These are phyloP conservation scores for Pestalotiopsis sp. DNA, from an alignment of 2,329 filamentous ascomycete species.

Conservation along the genomic window DNA sequence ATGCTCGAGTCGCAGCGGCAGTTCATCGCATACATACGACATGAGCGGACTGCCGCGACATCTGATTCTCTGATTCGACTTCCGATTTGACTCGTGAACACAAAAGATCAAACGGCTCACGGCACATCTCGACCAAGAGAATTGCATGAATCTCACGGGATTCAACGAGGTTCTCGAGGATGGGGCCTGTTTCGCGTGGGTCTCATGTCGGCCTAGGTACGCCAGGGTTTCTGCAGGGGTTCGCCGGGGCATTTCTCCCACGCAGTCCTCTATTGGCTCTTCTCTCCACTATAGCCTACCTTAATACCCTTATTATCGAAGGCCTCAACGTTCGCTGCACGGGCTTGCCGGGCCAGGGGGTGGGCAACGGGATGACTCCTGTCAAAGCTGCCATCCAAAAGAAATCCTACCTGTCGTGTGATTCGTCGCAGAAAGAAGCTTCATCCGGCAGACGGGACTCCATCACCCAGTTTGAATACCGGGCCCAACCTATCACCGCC, in stretches of 20 bases:
- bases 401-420: background rate
- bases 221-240: background rate
- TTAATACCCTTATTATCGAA: background rate
- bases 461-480: background rate
- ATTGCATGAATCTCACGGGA: background rate
- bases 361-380: background rate
- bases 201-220: constrained; percentile 9
- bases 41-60: background rate
- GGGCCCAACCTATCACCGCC: background rate
- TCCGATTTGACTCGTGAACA: background rate
- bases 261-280: background rate
- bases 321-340: background rate
- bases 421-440: constrained; percentile 11
- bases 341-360: background rate
- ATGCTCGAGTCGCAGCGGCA: background rate
- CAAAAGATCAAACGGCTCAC: background rate
- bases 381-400: constrained; percentile 12
- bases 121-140: background rate
- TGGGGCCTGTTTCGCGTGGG: constrained; percentile 13
- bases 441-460: background rate
- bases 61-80: background rate
- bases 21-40: background rate
- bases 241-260: background rate
- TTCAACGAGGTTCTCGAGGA: background rate
- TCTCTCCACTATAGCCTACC: background rate